Conservation (phyloP, 2,329 filamentous ascomycete species). For the Claviceps digitariae region DNA sequence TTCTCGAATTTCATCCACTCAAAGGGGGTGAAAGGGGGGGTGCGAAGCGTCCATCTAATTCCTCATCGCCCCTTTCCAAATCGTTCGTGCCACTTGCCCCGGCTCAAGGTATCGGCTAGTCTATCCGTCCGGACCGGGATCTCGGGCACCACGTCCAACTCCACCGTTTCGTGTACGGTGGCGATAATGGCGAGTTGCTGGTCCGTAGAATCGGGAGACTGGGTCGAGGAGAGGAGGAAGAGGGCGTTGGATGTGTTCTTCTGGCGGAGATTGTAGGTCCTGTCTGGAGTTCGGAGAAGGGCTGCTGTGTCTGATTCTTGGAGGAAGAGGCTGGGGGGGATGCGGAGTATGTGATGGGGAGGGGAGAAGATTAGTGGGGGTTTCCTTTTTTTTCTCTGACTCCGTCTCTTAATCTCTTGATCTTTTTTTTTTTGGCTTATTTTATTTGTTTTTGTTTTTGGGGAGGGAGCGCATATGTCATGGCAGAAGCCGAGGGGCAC, state of each 20-base stretch:
- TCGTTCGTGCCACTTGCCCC: conserved; percentile 48
- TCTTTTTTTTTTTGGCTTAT: too few relatives aligned
- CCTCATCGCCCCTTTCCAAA: conserved; percentile 32
- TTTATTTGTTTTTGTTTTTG: not conserved
- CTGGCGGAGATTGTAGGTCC: conserved; percentile 46
- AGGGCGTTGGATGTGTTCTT: conserved; percentile 58
- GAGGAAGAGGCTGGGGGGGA: conserved; percentile 28
- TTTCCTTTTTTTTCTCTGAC: too few relatives aligned
- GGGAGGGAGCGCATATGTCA: not conserved
- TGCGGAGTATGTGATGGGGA: not conserved
- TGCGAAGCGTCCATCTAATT: too few relatives aligned
- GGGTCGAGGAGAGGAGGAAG: conserved; percentile 33
- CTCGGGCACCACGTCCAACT: conserved; percentile 35
- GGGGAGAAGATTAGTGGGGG: too few relatives aligned
- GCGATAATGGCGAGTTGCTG: conserved; percentile 34
- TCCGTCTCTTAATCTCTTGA: too few relatives aligned
- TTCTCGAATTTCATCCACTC: too few relatives aligned
- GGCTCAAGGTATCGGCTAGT: conserved; percentile 17
- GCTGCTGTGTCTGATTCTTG: conserved; percentile 35
- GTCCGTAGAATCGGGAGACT: conserved; percentile 11
- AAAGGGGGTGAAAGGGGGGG: too few relatives aligned
- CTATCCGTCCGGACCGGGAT: conserved; percentile 15
- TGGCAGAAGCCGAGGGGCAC: too few relatives aligned
- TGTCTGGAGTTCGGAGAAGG: conserved; percentile 35
- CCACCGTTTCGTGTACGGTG: conserved; percentile 48